These are phyloP conservation scores for Anthostomella pinea DNA, from an alignment of 2,329 filamentous ascomycete genomes.

Conservation along the genomic window DNA sequence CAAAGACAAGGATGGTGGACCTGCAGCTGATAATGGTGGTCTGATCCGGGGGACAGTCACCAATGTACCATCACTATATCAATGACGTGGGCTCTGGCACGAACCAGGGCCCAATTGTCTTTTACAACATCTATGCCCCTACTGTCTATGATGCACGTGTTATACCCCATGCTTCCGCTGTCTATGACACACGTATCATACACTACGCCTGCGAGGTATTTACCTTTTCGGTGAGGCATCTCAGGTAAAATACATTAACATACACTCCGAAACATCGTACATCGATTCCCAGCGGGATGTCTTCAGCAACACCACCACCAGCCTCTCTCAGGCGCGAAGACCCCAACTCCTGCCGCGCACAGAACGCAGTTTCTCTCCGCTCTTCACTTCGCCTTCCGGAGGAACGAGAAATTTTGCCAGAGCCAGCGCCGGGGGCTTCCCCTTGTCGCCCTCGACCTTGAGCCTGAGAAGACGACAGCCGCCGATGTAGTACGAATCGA, in stretches of 20 bases:
- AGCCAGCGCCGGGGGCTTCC: conserved; percentile 27
- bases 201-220: too few species aligned
- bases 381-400: too few species aligned
- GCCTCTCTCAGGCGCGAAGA: too few species aligned
- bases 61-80: conserved; percentile 14
- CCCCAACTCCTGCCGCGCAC: too few species aligned
- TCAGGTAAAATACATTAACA: too few species aligned
- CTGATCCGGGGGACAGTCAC: conserved; percentile 7
- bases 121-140: conserved; percentile 12
- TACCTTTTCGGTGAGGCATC: too few species aligned
- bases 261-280: too few species aligned
- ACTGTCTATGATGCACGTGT: conserved; percentile 7
- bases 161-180: too few species aligned
- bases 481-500: conserved; percentile 11
- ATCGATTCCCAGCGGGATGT: too few species aligned
- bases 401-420: conserved; percentile 21
- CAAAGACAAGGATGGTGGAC: conserved; percentile 8
- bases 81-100: conserved; percentile 10
- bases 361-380: too few species aligned
- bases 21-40: conserved; percentile 3
- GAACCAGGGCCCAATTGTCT: conserved; percentile 13
- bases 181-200: too few species aligned
- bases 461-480: conserved; percentile 26
- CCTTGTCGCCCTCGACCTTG: conserved; percentile 35
- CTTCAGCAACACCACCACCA: too few species aligned